phyloP scores from a whole-genome alignment of 164 flowering plant genomes.

The Vitis labrusca region DNA sequence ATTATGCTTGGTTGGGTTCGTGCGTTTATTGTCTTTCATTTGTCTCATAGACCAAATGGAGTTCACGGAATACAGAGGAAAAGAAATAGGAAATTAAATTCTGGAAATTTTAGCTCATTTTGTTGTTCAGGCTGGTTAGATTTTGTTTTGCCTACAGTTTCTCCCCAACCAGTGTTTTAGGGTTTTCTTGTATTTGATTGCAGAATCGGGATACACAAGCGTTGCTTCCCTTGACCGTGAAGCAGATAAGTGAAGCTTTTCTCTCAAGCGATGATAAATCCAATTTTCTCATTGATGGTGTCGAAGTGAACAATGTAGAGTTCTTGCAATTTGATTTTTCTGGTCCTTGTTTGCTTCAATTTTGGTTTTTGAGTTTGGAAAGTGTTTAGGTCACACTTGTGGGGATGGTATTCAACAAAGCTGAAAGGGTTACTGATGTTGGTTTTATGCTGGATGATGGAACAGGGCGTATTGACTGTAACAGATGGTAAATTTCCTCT shows the following conservation, averaged over 20 bases:
- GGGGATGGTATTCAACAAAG: constrained; percentile 61
- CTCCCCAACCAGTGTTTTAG: neutral
- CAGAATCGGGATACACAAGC: constrained; percentile 73
- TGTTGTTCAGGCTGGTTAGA: neutral
- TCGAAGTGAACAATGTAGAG: constrained; percentile 64
- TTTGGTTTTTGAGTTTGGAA: constrained; percentile 6
- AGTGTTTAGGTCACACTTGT: constrained; percentile 63
- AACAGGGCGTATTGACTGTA: constrained; percentile 76
- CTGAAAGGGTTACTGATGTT: constrained; percentile 68
- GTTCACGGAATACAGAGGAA: no score
- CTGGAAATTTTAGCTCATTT: neutral
- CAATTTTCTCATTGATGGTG: constrained; percentile 65
- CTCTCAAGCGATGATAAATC: constrained; percentile 54
- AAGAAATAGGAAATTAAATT: no score
- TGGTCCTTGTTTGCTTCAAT: neutral
- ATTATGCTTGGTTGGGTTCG: no score
- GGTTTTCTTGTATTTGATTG: constrained; percentile 6
- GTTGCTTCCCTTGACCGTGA: constrained; percentile 79
- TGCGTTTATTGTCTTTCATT: no score
- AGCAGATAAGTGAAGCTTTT: constrained; percentile 64
- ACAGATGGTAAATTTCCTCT: constrained; percentile 54
- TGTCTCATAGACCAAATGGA: no score
- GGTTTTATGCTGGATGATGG: constrained; percentile 83
- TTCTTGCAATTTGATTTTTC: constrained; percentile 3
- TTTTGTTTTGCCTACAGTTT: neutral